Percentiles rank a stretch among this genome's conserved stretches.
Conservation (phyloP, 208 protist genomes). For the Leishmania aethiopica region DNA sequence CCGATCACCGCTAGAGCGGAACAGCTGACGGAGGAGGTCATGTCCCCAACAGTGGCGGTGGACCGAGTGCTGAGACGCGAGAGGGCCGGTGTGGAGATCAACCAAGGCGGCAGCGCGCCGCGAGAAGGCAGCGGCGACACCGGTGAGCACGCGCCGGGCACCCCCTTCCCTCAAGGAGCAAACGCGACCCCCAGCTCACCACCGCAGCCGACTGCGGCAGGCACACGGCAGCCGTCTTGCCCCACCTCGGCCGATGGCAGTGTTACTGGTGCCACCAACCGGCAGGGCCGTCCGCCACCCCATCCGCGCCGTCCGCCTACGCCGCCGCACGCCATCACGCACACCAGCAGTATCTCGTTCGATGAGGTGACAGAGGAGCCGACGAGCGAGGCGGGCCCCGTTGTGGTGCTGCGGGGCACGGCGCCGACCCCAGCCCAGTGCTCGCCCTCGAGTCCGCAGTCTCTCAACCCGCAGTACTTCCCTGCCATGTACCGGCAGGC, state of each 20-base stretch:
- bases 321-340: constrained; percentile 31
- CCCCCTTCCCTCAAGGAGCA: not conserved
- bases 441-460: constrained; percentile 11
- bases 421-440: constrained; percentile 14
- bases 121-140: not conserved
- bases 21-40: not conserved
- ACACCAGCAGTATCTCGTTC: constrained; percentile 39
- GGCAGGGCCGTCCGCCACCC: constrained; percentile 26
- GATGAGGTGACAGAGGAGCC: constrained; percentile 37
- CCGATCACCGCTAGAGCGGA: not conserved
- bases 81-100: not conserved
- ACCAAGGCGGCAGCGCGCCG: not conserved
- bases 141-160: not conserved
- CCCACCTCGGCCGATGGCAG: not conserved
- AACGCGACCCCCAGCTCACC: not conserved
- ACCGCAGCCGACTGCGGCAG: not conserved
- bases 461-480: constrained; percentile 26
- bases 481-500: constrained; percentile 3
- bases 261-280: not conserved
- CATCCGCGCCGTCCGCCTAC: constrained; percentile 27
- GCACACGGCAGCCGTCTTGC: not conserved
- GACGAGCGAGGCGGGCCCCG: constrained; percentile 29
- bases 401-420: constrained; percentile 34
- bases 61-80: constrained; percentile 13
- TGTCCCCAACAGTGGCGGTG: constrained; percentile 17